Evolutionary conservation across 306 rosid species (phyloP).

Genomic region (Aeschynomene evenia): DNA sequence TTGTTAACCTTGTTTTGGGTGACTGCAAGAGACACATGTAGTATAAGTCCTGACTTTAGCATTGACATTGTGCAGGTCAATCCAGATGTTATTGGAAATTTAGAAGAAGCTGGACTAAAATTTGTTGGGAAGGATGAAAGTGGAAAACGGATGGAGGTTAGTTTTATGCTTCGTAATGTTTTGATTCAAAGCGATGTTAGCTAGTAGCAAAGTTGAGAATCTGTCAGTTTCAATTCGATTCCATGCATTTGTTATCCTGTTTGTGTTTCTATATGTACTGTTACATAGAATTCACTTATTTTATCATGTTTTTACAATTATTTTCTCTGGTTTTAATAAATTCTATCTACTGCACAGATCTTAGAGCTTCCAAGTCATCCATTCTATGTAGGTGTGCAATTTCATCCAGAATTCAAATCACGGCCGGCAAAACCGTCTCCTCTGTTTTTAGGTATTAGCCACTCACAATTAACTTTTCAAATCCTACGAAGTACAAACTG

Average conservation of each 20-base stretch:
- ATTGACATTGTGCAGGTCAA: slow-evolving; percentile 66
- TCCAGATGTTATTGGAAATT: slow-evolving; percentile 67
- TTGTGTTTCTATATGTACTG: slow-evolving; percentile 3
- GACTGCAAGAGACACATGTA: slow-evolving; percentile 7
- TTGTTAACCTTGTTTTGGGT: slow-evolving; percentile 17
- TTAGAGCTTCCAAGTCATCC: slow-evolving; percentile 91
- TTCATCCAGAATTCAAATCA: slow-evolving; percentile 98
- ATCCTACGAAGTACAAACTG: background rate
- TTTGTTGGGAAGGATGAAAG: slow-evolving; percentile 94
- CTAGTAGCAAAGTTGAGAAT: slow-evolving; percentile 20
- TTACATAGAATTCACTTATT: slow-evolving; percentile 12
- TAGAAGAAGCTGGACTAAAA: slow-evolving; percentile 84
- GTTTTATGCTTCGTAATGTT: slow-evolving; percentile 30
- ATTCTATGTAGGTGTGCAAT: slow-evolving; percentile 88
- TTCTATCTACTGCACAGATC: slow-evolving; percentile 57
- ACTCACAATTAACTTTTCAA: slow-evolving; percentile 1
- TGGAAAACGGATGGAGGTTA: slow-evolving; percentile 96
- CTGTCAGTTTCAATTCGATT: slow-evolving; percentile 23
- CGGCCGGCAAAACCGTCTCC: slow-evolving; percentile 91
- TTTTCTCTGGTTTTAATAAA: slow-evolving; percentile 24
- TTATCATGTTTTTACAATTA: background rate
- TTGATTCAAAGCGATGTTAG: slow-evolving; percentile 16
- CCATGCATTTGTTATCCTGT: slow-evolving; percentile 21
- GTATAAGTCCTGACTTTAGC: slow-evolving; percentile 19
- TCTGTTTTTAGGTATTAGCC: slow-evolving; percentile 70